These are phyloP conservation scores for Sphaerobolus stellatus DNA, from an alignment of 1,284 basidiomycete genomes.

Conservation along the genomic window DNA sequence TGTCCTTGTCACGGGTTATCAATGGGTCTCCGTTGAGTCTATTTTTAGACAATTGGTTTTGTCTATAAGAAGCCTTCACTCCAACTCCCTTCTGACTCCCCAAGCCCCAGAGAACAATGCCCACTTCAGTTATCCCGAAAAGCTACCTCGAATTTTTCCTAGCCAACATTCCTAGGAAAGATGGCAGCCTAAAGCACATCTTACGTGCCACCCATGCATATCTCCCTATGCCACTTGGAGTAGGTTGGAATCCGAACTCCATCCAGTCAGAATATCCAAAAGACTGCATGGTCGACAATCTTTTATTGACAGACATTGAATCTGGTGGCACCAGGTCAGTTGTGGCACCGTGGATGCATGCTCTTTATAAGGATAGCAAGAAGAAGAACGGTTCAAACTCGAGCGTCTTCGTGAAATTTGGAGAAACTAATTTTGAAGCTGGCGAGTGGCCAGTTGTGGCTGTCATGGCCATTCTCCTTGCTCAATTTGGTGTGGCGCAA, in stretches of 20 bases:
- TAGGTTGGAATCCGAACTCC: neutral
- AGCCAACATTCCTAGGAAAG: too few species aligned
- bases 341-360: neutral
- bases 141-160: too few species aligned
- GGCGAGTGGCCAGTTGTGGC: neutral
- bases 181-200: too few species aligned
- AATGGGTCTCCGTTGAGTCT: too few species aligned
- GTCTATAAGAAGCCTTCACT: too few species aligned
- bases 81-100: too few species aligned
- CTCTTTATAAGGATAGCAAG: neutral
- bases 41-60: too few species aligned
- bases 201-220: neutral
- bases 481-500: neutral
- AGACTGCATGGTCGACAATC: neutral
- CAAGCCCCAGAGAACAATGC: too few species aligned
- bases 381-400: too few species aligned
- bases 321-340: neutral
- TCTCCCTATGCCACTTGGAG: neutral
- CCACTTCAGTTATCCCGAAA: too few species aligned
- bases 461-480: neutral
- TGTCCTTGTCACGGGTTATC: too few species aligned
- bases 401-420: too few species aligned
- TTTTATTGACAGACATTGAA: neutral
- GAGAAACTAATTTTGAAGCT: neutral
- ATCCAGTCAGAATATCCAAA: neutral